Evolutionary conservation across 768 basidiomycete species (phyloP), one percentile per base, ranked within the genome.

Genomic region (Megacollybia marginata): DNA sequence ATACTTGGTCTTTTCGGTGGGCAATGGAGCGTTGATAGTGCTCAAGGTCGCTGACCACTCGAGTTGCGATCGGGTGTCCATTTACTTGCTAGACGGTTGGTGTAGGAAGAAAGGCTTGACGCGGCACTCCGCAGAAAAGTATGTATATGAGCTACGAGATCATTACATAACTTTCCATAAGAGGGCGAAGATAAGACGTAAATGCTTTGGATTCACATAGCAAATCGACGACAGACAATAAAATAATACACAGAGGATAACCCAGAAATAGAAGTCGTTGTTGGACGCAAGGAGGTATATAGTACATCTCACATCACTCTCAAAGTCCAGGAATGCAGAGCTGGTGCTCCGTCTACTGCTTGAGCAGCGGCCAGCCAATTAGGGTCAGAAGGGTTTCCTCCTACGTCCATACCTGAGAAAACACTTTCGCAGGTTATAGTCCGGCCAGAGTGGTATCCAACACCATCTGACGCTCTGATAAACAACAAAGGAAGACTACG

Each of bases 31-130:
- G 54, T 80, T 77, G 48, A 80, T 70, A 44, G 91, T 84, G 68
- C 75, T 83, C 63, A 97, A 76, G 54, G 78, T 79, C 44, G 93
- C 83, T 61, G 85, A 84, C 95, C 95, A 98, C 68, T 92, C 87
- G 66, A 97, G 82, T 66, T 93, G 92, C 56, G 87, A 88, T 55
- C 80, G 78, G 62, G 83, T 77, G 43, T 76, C 76, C 56, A 80
- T 78, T 55, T 69, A 65, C 50, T 74, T 73, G 62, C n/a, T n/a
- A n/a, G 72, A 80, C 82, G 83, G 82, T 59, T 53, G 68, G 54
- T 44, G 55, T 46, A 54, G 59, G 55, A 58, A 59, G 55, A 47
- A 53, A 52, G 53, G 53, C 55, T 42, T 31, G 23, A 20, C 15
- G 20, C 15, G 11, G 12, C 32, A 42, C 38, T 34, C 49, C 28